phyloP scores from a whole-genome alignment of 1,284 basidiomycete species.

The Irpex lacteus region DNA sequence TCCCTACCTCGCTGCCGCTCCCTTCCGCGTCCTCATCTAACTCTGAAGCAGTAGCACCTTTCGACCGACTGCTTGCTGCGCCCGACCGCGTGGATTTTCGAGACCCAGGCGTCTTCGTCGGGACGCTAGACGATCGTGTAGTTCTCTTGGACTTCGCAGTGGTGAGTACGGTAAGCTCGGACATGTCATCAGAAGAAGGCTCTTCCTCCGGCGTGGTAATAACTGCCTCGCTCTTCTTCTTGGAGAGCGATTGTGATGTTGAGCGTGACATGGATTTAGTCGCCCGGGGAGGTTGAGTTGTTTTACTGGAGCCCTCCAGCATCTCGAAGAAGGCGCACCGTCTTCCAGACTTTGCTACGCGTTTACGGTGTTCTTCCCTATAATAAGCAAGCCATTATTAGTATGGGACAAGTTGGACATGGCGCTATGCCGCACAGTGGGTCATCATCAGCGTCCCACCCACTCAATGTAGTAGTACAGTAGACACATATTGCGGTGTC shows the following conservation, averaged over 20 bases:
- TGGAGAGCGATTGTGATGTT: conserved; percentile 4
- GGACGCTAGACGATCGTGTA: conserved; percentile 18
- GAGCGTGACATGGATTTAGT: conserved; percentile 13
- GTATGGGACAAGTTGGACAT: not conserved
- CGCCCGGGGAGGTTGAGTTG: conserved; percentile 8
- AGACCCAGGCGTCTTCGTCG: conserved; percentile 25
- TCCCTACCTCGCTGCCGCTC: conserved; percentile 25
- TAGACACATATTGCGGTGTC: conserved; percentile 80
- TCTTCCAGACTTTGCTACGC: conserved; percentile 42
- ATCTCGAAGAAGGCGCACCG: conserved; percentile 49
- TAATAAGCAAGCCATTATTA: not conserved
- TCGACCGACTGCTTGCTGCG: conserved; percentile 22
- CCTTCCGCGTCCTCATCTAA: conserved; percentile 24
- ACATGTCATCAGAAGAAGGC: conserved; percentile 4
- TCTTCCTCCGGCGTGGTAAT: conserved; percentile 1
- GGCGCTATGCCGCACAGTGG: conserved; percentile 54
- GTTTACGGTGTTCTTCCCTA: conserved; percentile 66
- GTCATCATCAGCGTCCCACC: conserved; percentile 81
- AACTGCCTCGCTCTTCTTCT: conserved; percentile 6
- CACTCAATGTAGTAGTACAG: conserved; percentile 69
- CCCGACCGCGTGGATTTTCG: conserved; percentile 30
- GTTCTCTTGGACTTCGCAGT: conserved; percentile 8
- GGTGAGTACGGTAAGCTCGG: conserved; percentile 1
- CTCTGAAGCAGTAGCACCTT: conserved; percentile 21
- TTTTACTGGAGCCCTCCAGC: conserved; percentile 12